Conservation (phyloP, 2,329 filamentous ascomycete species). For the Aureobasidium lini region DNA sequence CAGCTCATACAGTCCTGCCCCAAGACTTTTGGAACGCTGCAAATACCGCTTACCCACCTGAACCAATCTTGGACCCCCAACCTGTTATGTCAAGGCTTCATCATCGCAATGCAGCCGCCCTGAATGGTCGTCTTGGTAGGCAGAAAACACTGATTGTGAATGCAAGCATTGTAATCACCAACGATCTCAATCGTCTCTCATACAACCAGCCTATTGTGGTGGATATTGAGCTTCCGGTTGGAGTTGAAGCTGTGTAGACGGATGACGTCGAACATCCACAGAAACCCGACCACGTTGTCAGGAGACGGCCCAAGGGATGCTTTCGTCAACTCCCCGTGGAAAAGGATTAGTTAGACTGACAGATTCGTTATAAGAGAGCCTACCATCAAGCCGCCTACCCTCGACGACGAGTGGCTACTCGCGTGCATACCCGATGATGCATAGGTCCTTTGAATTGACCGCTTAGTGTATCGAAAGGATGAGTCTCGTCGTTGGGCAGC, state of each 20-base stretch:
- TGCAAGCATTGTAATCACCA: constrained; percentile 61
- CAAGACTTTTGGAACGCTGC: not conserved
- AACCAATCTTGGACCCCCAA: not conserved
- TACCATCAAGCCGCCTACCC: not conserved
- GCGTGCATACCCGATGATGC: not conserved
- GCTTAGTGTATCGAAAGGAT: not conserved
- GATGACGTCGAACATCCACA: not conserved
- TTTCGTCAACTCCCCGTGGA: not conserved
- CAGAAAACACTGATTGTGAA: constrained; percentile 72
- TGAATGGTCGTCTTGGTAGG: not conserved
- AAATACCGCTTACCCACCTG: not conserved
- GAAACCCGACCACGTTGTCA: not conserved
- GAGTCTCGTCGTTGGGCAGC: constrained; percentile 10
- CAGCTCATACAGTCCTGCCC: not conserved
- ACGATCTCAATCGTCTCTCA: constrained; percentile 52
- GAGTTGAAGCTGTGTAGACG: not conserved
- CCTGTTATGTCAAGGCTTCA: not conserved
- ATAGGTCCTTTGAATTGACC: not conserved
- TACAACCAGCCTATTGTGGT: constrained; percentile 80
- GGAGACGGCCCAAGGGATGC: not conserved
- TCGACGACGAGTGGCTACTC: not conserved
- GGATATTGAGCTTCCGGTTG: constrained; percentile 55
- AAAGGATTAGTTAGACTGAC: not conserved
- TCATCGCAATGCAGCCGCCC: not conserved
- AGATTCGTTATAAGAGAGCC: not conserved